Percentiles rank a stretch among this genome's conserved stretches.
Conservation (phyloP, 441 rosid genomes). For the Adansonia gregorii region DNA sequence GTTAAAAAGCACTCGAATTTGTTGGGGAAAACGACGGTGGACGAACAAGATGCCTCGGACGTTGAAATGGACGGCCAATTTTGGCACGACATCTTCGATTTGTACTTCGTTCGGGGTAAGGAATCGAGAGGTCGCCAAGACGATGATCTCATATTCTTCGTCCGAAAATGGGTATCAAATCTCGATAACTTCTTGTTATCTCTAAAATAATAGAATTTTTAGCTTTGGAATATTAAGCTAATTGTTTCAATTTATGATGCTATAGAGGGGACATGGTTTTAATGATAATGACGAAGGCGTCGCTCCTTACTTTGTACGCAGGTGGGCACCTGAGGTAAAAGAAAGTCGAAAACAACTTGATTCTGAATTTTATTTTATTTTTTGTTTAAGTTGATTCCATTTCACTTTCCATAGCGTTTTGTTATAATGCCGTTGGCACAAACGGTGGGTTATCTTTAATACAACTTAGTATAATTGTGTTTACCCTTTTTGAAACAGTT, state of each 20-base stretch:
- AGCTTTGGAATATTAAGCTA: not conserved
- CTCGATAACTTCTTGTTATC: not conserved
- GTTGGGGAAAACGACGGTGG: conserved; percentile 48
- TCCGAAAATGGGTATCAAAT: conserved; percentile 60
- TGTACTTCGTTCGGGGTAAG: conserved; percentile 76
- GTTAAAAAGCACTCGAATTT: conserved; percentile 70
- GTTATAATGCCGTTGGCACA: not conserved
- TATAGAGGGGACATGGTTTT: conserved; percentile 61
- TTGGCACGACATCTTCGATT: conserved; percentile 87
- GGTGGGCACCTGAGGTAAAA: conserved; percentile 99
- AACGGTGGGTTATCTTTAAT: not conserved
- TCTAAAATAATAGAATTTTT: not conserved
- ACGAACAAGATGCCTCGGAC: conserved; percentile 63
- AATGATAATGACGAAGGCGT: conserved; percentile 55
- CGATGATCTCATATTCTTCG: conserved; percentile 84
- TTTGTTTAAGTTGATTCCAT: conserved; percentile 1
- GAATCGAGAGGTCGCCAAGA: conserved; percentile 83
- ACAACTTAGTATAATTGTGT: not conserved
- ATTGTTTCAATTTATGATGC: conserved; percentile 19
- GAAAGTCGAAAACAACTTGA: conserved; percentile 11
- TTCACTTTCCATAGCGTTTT: not conserved
- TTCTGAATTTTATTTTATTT: not conserved
- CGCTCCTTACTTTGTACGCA: conserved; percentile 90
- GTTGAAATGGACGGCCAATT: conserved; percentile 79
- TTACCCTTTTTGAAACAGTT: conserved; percentile 53